Percentiles rank a stretch among this genome's conserved stretches.
Evolutionary conservation across 345 rosid genomes (phyloP).

Genomic region (Ceriops zippeliana): DNA sequence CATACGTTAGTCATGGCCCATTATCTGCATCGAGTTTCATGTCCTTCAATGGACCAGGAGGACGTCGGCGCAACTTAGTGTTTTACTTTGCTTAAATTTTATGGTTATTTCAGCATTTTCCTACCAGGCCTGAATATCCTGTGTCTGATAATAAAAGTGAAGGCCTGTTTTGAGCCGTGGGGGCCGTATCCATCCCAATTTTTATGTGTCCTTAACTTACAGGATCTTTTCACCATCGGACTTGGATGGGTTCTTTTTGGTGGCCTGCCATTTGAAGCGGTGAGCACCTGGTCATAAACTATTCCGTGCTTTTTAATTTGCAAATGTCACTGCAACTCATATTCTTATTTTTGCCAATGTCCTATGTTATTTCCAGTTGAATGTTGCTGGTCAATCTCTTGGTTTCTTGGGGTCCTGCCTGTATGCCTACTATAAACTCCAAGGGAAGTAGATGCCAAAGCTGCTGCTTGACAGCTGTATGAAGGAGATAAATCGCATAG

Average conservation of each 20-base stretch:
- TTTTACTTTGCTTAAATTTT: too few relatives aligned
- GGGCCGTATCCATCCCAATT: too few relatives aligned
- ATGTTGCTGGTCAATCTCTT: conserved; percentile 48
- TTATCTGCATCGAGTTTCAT: too few relatives aligned
- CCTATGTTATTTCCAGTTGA: conserved; percentile 34
- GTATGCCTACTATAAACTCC: conserved; percentile 52
- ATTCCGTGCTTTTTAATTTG: neutral
- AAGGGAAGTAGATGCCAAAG: conserved; percentile 29
- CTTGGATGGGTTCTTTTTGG: conserved; percentile 30
- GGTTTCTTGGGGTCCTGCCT: conserved; percentile 55
- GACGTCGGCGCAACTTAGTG: too few relatives aligned
- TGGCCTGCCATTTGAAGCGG: conserved; percentile 31
- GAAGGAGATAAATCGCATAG: conserved; percentile 13
- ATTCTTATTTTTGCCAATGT: neutral
- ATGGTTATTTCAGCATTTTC: too few relatives aligned
- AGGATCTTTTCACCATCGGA: conserved; percentile 28
- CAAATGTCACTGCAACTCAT: neutral
- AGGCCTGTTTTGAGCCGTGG: too few relatives aligned
- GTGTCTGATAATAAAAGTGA: too few relatives aligned
- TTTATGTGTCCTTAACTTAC: neutral
- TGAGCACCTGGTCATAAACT: conserved; percentile 1
- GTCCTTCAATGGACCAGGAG: too few relatives aligned
- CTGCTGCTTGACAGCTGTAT: conserved; percentile 1
- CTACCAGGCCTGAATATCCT: too few relatives aligned
- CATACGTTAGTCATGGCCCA: too few relatives aligned